Evolutionary conservation across 768 basidiomycete genomes (phyloP).

Genomic region (Tricholoma furcatifolium): DNA sequence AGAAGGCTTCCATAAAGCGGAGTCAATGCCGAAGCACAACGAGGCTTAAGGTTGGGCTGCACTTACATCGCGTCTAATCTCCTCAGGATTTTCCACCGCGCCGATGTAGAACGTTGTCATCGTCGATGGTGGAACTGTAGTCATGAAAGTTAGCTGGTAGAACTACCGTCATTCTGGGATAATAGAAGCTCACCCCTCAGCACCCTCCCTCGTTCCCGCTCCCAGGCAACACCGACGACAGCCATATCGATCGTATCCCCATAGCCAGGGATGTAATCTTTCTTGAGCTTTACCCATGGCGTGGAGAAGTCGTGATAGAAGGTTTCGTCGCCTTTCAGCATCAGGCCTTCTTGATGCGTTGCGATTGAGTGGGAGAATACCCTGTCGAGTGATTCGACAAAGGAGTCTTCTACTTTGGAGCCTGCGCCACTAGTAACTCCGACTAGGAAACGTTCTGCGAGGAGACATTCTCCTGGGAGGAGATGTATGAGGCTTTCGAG

Average conservation of each 20-base stretch:
- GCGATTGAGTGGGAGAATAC: conserved; percentile 52
- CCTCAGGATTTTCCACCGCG: conserved; percentile 50
- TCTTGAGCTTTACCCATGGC: conserved; percentile 89
- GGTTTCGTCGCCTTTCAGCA: conserved; percentile 74
- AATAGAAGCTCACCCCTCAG: conserved; percentile 55
- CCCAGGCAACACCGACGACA: conserved; percentile 77
- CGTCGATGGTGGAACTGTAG: conserved; percentile 63
- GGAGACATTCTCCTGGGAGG: conserved; percentile 60
- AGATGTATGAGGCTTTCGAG: conserved; percentile 57
- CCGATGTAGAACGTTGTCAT: conserved; percentile 85
- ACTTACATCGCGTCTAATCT: conserved; percentile 39
- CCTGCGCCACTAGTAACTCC: conserved; percentile 27
- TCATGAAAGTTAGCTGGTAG: neutral
- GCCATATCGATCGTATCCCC: conserved; percentile 83
- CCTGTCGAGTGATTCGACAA: conserved; percentile 9
- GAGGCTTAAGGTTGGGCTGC: neutral
- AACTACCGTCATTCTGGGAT: neutral
- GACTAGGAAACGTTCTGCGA: conserved; percentile 57
- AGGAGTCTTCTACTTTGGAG: neutral
- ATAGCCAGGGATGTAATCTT: conserved; percentile 83
- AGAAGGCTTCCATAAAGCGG: conserved; percentile 30
- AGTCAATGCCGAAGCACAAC: neutral
- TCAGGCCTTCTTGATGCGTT: conserved; percentile 63
- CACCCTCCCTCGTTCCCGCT: conserved; percentile 72
- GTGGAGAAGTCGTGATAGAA: conserved; percentile 59